These are phyloP conservation scores for Wickerhamomyces sp. DNA, from an alignment of 1,139 yeast genomes.

Conservation along the genomic window DNA sequence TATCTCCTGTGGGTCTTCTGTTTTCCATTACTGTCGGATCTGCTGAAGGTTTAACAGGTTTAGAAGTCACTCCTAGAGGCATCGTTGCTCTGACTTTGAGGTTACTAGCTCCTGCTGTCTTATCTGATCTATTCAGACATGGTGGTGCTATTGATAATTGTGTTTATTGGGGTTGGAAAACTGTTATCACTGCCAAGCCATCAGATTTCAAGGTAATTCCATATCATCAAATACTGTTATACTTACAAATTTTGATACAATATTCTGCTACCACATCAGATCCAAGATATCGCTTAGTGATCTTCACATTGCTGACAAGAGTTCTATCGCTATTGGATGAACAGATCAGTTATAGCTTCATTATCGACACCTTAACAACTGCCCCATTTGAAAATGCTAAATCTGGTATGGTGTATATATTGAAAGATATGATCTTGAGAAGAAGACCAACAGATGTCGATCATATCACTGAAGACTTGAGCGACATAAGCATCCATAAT, in stretches of 20 bases:
- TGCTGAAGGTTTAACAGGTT: slow-evolving; percentile 15
- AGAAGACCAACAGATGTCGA: slow-evolving; percentile 9
- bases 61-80: slow-evolving; percentile 20
- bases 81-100: slow-evolving; percentile 29
- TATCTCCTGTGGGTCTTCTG: slow-evolving; percentile 30
- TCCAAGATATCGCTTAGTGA: slow-evolving; percentile 23
- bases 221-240: slow-evolving; percentile 30
- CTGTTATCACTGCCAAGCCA: slow-evolving; percentile 29
- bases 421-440: slow-evolving; percentile 57
- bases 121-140: slow-evolving; percentile 22
- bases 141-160: slow-evolving; percentile 35
- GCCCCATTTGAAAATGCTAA: slow-evolving; percentile 67
- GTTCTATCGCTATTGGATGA: slow-evolving; percentile 56
- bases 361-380: slow-evolving; percentile 57
- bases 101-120: slow-evolving; percentile 32
- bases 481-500: too few relatives aligned
- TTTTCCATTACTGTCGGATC: slow-evolving; percentile 27
- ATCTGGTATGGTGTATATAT: slow-evolving; percentile 56
- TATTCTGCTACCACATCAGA: slow-evolving; percentile 31
- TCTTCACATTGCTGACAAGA: slow-evolving; percentile 49
- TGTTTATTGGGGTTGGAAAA: slow-evolving; percentile 39
- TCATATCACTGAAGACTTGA: slow-evolving; percentile 11
- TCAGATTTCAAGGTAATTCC: slow-evolving; percentile 28
- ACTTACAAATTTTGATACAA: slow-evolving; percentile 42
- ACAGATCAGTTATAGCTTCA: slow-evolving; percentile 51